Percentiles rank a stretch among this genome's conserved stretches.
Conservation (phyloP, 2,329 filamentous ascomycete species). For the Neofusicoccum ribis region DNA sequence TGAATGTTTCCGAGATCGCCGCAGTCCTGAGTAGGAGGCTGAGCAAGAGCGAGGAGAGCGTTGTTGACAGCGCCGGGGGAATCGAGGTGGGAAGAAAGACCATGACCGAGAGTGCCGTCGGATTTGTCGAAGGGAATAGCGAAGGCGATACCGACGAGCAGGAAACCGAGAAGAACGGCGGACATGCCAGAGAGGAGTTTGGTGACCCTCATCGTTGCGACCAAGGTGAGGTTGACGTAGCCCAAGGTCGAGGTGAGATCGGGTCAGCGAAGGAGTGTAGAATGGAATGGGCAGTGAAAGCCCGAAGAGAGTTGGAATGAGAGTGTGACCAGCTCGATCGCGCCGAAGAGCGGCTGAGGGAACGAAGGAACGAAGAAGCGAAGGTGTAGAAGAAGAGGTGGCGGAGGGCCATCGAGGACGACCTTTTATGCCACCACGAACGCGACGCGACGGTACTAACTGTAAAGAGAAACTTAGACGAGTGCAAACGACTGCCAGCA, state of each 20-base stretch:
- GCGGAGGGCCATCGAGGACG: background rate
- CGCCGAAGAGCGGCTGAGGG: background rate
- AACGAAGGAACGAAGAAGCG: background rate
- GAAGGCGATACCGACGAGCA: slow-evolving; percentile 26
- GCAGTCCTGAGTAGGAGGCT: background rate
- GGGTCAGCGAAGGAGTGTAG: background rate
- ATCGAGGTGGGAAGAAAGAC: slow-evolving; percentile 44
- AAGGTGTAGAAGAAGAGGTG: background rate
- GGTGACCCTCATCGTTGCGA: slow-evolving; percentile 30
- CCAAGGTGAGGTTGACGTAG: background rate
- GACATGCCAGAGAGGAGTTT: slow-evolving; percentile 40
- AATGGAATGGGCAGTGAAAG: background rate
- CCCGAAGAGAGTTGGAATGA: background rate
- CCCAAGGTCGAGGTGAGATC: background rate
- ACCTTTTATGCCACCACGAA: background rate
- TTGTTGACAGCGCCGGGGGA: slow-evolving; percentile 50
- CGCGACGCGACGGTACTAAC: background rate
- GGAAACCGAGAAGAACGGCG: slow-evolving; percentile 31
- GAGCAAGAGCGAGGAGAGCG: background rate
- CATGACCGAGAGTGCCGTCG: slow-evolving; percentile 43
- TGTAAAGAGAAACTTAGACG: background rate
- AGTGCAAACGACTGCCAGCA: background rate
- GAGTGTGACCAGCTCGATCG: background rate
- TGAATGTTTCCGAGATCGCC: background rate
- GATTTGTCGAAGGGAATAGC: slow-evolving; percentile 24